Conservation (phyloP, 2,329 filamentous ascomycete genomes). For the Diplodia sapinea region DNA sequence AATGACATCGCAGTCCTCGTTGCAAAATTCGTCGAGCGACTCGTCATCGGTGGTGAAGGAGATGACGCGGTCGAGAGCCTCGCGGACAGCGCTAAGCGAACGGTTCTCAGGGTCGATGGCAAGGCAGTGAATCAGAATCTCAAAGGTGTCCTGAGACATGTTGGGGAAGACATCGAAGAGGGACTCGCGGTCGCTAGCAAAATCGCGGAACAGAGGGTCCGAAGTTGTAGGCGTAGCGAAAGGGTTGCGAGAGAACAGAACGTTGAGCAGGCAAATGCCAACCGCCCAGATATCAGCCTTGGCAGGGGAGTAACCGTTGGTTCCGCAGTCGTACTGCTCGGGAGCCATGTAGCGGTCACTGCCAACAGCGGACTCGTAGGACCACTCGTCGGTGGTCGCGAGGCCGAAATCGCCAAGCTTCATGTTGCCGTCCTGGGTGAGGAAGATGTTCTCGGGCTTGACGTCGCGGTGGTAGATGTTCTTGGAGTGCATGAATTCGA, state of each 20-base stretch:
- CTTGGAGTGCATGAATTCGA: constrained; percentile 87
- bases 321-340: constrained; percentile 91
- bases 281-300: constrained; percentile 97
- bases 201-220: constrained; percentile 94
- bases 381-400: constrained; percentile 88
- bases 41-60: constrained; percentile 96
- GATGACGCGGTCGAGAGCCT: constrained; percentile 77
- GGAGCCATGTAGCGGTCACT: constrained; percentile 99
- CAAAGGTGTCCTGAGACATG: constrained; percentile 98
- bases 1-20: constrained; percentile 72
- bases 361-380: constrained; percentile 88
- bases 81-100: constrained; percentile 76
- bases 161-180: constrained; percentile 97
- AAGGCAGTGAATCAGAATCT: constrained; percentile 89
- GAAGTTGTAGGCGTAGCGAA: constrained; percentile 88
- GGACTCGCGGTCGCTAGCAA: constrained; percentile 89
- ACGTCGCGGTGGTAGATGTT: constrained; percentile 97
- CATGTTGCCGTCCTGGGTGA: constrained; percentile 83
- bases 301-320: constrained; percentile 86
- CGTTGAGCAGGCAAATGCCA: constrained; percentile 94
- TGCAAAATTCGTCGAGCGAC: constrained; percentile 90
- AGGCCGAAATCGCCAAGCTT: constrained; percentile 97
- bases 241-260: constrained; percentile 94
- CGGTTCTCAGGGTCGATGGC: constrained; percentile 89
- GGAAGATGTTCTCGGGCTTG: constrained; percentile 99